Conservation (phyloP, 2,329 filamentous ascomycete species). For the Anthostomella pinea region DNA sequence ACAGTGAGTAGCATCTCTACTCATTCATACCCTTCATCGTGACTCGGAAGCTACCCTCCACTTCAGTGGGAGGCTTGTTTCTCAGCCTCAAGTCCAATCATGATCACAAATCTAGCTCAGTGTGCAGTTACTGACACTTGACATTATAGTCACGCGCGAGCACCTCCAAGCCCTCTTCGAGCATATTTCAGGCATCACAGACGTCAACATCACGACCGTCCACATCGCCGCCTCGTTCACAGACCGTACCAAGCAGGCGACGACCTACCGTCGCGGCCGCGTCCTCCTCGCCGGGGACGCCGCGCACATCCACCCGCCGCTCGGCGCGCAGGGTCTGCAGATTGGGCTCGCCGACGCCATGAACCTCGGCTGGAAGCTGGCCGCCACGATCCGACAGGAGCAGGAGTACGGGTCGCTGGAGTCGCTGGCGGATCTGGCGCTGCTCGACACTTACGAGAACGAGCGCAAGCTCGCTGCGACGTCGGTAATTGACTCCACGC, state of each 20-base stretch:
- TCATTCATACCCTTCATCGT: too few relatives aligned
- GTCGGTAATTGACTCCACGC: constrained; percentile 40
- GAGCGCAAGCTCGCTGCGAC: too few relatives aligned
- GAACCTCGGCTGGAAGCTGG: constrained; percentile 50
- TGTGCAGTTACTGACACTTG: too few relatives aligned
- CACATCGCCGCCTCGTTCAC: constrained; percentile 27
- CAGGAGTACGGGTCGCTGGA: constrained; percentile 23
- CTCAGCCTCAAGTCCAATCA: too few relatives aligned
- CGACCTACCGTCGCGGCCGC: constrained; percentile 42
- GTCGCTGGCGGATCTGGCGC: constrained; percentile 11
- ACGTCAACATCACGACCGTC: constrained; percentile 21
- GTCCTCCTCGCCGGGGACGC: constrained; percentile 56
- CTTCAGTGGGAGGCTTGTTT: too few relatives aligned
- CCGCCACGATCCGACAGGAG: constrained; percentile 36
- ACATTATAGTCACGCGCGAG: constrained; percentile 16
- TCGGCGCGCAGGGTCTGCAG: constrained; percentile 57
- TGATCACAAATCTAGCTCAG: too few relatives aligned
- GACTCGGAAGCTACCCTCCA: too few relatives aligned
- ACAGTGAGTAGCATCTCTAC: too few relatives aligned
- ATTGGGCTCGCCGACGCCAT: constrained; percentile 48
- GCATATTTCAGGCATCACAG: constrained; percentile 13
- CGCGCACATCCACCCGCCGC: constrained; percentile 54
- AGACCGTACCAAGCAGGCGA: constrained; percentile 21
- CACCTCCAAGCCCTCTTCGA: constrained; percentile 18
- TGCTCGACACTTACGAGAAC: constrained; percentile 45